These are phyloP conservation scores for Borealophlyctis nickersoniae DNA, from an alignment of 192 early-diverging fungal species.

Conservation along the genomic window DNA sequence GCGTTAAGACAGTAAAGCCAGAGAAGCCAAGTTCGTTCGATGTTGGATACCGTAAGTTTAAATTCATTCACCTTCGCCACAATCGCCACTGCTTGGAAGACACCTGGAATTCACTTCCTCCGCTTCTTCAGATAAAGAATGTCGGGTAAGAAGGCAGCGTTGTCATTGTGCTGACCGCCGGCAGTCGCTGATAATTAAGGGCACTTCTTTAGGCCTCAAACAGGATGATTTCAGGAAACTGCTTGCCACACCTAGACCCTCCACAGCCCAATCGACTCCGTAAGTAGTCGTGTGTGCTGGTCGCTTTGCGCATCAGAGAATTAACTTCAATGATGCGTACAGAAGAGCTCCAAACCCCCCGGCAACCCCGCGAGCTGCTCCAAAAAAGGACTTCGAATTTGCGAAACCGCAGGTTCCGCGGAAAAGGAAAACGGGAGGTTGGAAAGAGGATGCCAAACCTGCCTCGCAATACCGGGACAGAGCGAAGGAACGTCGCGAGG, in stretches of 20 bases:
- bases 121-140: no score
- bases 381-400: slow-evolving; percentile 35
- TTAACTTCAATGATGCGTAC: slow-evolving; percentile 1
- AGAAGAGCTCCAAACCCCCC: slow-evolving; percentile 11
- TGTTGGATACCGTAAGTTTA: no score
- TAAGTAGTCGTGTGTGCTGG: neutral
- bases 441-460: slow-evolving; percentile 6
- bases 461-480: slow-evolving; percentile 75
- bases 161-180: no score
- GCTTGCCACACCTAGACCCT: slow-evolving; percentile 64
- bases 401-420: slow-evolving; percentile 40
- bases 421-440: slow-evolving; percentile 39
- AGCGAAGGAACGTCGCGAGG: slow-evolving; percentile 83
- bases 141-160: no score
- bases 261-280: slow-evolving; percentile 23
- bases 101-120: no score
- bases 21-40: no score
- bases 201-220: slow-evolving; percentile 39
- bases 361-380: slow-evolving; percentile 13
- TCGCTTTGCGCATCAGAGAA: neutral
- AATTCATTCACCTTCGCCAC: no score
- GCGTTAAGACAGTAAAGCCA: no score
- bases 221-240: slow-evolving; percentile 82
- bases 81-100: no score
- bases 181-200: no score